These are phyloP conservation scores for Hypocreales sp. DNA, from an alignment of 2,329 filamentous ascomycete species.

Conservation along the genomic window DNA sequence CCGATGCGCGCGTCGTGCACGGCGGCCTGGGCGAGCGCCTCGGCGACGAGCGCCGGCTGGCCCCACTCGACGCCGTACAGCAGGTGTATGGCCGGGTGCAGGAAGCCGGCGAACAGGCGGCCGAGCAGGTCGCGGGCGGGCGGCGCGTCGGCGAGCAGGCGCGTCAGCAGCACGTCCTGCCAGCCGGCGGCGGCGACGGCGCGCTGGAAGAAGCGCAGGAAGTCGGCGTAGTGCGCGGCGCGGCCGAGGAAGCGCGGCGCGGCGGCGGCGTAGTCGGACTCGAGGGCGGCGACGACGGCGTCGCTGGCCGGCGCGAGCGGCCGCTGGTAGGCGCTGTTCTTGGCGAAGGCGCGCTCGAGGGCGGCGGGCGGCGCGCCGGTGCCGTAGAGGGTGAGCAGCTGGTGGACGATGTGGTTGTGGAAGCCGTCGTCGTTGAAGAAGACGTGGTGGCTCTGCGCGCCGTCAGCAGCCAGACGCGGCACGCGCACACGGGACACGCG, in stretches of 20 bases:
- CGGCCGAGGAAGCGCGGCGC: constrained; percentile 48
- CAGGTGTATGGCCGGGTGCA: constrained; percentile 74
- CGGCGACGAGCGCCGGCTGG: constrained; percentile 67
- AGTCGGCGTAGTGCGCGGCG: constrained; percentile 51
- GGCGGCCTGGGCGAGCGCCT: constrained; percentile 63
- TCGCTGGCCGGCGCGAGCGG: constrained; percentile 29
- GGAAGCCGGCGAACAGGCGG: constrained; percentile 51
- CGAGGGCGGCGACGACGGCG: constrained; percentile 36
- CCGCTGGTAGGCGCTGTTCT: constrained; percentile 53
- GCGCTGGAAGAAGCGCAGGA: constrained; percentile 58
- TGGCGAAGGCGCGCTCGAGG: constrained; percentile 48
- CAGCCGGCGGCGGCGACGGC: constrained; percentile 52
- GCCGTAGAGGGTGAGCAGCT: constrained; percentile 61
- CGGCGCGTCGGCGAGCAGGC: constrained; percentile 52
- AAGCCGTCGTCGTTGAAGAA: constrained; percentile 65
- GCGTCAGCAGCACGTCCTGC: constrained; percentile 45
- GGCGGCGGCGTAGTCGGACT: constrained; percentile 29
- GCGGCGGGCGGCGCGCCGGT: constrained; percentile 47
- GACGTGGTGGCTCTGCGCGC: constrained; percentile 47
- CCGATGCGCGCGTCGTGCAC: constrained; percentile 47
- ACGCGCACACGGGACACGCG: no score
- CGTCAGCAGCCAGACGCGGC: no score
- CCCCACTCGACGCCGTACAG: constrained; percentile 73
- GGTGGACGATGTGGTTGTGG: constrained; percentile 72
- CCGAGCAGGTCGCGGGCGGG: constrained; percentile 54